Base-by-base conservation (phyloP, 2,329 filamentous ascomycete genomes). In the Teratosphaeria viscida region DNA sequence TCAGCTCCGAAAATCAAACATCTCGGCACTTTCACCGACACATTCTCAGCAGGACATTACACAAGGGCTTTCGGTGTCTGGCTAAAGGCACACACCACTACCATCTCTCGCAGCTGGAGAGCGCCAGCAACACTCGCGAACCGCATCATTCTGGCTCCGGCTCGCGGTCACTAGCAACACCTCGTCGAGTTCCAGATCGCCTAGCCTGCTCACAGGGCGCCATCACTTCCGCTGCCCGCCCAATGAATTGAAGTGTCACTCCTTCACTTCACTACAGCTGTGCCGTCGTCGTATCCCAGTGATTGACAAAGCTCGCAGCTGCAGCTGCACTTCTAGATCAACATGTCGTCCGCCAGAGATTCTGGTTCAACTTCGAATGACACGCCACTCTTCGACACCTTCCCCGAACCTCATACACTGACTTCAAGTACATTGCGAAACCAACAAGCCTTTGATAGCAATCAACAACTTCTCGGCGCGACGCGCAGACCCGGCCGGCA, bases 21-120 rank as follows among this genome's bases (percentile, higher is more conserved):
- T 35, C 37, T 52, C 59, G 19, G 43, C 37, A 54, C 55, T 43
- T 39, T 27, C 57, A 34, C 56, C 43, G 57, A 57, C 55, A 52
- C 32, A 52, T 37, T 32, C 26, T 19, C 3, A 43, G 27, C 34
- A 39, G 23, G 34, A 34, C 56, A 54, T 35, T 27, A 16, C 23
- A 53, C 26, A 39, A n/a, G 26, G 14, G 34, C 34, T 16, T 26
- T 54, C 23, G 49, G n/a, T 52, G 43, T 49, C 43, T 49, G 43
- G 23, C 43, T 49, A n/a, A 7, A 11, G 43, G 19, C 43, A 49
- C 43, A 49, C n/a, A 49, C 43, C 19, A 23, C 43, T 19, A 8
- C 19, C 1, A 3, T 49, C 43, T 49, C 43, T 49, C 43, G 43
- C 43, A 49, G 43, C 43, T 49, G 43, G 43, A 6, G 43, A 49